A percentile compares a stretch with the other conserved stretches of the same genome.
These are phyloP conservation scores for Acanthamoeba rhysodes DNA, from an alignment of 208 protist genomes.

Conservation along the genomic window DNA sequence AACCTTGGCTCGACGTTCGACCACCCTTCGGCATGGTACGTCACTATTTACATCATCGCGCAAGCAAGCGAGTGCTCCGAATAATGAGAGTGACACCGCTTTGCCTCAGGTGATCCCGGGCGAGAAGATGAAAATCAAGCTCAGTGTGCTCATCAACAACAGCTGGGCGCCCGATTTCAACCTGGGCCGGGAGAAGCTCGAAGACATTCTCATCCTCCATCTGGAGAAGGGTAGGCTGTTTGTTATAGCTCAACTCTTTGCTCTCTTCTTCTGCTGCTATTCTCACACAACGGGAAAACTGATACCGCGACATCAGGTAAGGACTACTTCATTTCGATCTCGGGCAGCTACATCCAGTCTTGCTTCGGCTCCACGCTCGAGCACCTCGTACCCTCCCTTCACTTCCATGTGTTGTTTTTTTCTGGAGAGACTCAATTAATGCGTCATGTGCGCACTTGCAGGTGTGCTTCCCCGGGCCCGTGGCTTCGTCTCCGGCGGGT, in stretches of 20 bases:
- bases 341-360: slow-evolving; percentile 79
- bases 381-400: slow-evolving; percentile 58
- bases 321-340: slow-evolving; percentile 81
- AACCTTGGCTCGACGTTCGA: slow-evolving; percentile 86
- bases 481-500: slow-evolving; percentile 41
- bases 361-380: slow-evolving; percentile 87
- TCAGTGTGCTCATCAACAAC: slow-evolving; percentile 83
- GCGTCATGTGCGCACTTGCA: background rate
- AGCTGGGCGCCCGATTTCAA: slow-evolving; percentile 80
- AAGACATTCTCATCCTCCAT: slow-evolving; percentile 89
- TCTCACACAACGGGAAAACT: background rate
- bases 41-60: background rate
- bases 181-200: slow-evolving; percentile 77
- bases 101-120: slow-evolving; percentile 74
- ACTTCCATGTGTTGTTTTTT: too few species aligned
- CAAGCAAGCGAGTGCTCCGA: too few species aligned
- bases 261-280: too few species aligned
- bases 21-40: slow-evolving; percentile 77
- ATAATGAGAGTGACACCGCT: background rate
- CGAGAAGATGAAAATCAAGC: slow-evolving; percentile 78
- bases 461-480: slow-evolving; percentile 71
- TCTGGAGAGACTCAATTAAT: too few species aligned
- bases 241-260: too few species aligned
- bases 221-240: slow-evolving; percentile 85
- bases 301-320: slow-evolving; percentile 36